Evolutionary conservation across 352 stramenopile genomes (phyloP).

Genomic region (Thalassiosira allenii): DNA sequence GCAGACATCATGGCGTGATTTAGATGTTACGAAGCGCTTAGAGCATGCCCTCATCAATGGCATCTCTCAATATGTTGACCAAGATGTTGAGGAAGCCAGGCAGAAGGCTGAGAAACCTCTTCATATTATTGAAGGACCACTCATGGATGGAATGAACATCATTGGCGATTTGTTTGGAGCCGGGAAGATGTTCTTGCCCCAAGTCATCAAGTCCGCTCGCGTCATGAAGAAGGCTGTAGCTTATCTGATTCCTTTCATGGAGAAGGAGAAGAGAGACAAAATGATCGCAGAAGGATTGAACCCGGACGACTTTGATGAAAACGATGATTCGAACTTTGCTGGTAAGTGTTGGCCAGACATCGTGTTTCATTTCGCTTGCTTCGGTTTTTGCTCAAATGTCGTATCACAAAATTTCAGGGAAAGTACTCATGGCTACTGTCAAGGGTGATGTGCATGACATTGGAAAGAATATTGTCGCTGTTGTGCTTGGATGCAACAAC

Average conservation of each 20-base stretch:
- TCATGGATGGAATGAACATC: conserved; percentile 99
- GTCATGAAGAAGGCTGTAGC: conserved; percentile 99
- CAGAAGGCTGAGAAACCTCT: conserved; percentile 86
- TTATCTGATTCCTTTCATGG: conserved; percentile 98
- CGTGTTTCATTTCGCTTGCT: conserved; percentile 6
- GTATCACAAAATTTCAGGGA: too few relatives aligned
- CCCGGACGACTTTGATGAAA: conserved; percentile 85
- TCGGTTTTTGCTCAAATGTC: neutral
- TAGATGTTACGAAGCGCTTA: conserved; percentile 91
- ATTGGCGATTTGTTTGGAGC: conserved; percentile 96
- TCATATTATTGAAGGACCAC: conserved; percentile 97
- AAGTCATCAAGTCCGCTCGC: conserved; percentile 98
- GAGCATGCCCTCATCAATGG: conserved; percentile 97
- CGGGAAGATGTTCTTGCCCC: conserved; percentile 98
- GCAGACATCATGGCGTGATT: conserved; percentile 91
- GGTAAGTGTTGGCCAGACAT: conserved; percentile 46
- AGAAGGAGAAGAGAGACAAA: conserved; percentile 94
- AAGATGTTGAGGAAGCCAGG: conserved; percentile 95
- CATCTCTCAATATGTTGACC: conserved; percentile 95
- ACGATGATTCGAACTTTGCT: conserved; percentile 86
- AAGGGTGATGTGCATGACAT: conserved; percentile 99
- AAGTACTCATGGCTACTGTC: conserved; percentile 98
- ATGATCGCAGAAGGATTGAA: conserved; percentile 89
- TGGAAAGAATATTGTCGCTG: conserved; percentile 98
- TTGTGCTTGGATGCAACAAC: conserved; percentile 98